phyloP scores from a whole-genome alignment of 805 yeast genomes.

The Lipomyces sp. region DNA sequence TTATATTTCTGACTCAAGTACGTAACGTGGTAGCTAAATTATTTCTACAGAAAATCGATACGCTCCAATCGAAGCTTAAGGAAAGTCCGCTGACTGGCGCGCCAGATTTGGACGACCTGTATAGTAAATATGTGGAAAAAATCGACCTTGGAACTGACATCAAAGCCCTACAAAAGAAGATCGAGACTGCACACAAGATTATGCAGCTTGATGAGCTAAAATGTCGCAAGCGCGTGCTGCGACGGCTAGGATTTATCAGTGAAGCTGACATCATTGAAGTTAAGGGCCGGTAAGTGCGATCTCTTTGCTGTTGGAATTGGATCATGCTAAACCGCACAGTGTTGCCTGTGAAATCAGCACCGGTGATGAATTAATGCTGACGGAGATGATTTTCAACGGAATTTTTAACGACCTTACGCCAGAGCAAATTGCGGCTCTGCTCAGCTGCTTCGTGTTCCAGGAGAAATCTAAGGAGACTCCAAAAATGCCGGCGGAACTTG shows the following conservation, averaged over 20 bases:
- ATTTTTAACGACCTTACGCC: slow-evolving; percentile 85
- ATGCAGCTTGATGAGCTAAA: slow-evolving; percentile 92
- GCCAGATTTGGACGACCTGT: slow-evolving; percentile 63
- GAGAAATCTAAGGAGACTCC: slow-evolving; percentile 91
- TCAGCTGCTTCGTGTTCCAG: slow-evolving; percentile 96
- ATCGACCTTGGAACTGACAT: slow-evolving; percentile 64
- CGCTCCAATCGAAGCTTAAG: slow-evolving; percentile 72
- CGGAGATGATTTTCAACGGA: slow-evolving; percentile 95
- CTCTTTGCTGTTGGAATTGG: not conserved
- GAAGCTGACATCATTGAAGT: slow-evolving; percentile 88
- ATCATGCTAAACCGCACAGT: slow-evolving; percentile 12
- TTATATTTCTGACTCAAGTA: not conserved
- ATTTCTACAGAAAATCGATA: slow-evolving; percentile 72
- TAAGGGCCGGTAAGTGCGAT: slow-evolving; percentile 67
- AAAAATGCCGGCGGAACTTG: slow-evolving; percentile 80
- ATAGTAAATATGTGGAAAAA: slow-evolving; percentile 67
- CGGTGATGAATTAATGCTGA: slow-evolving; percentile 70
- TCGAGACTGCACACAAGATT: slow-evolving; percentile 84
- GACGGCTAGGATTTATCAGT: slow-evolving; percentile 89
- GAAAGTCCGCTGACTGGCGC: slow-evolving; percentile 64
- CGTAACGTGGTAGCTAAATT: not conserved
- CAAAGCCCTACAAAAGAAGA: slow-evolving; percentile 63
- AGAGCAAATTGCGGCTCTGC: slow-evolving; percentile 87
- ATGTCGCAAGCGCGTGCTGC: slow-evolving; percentile 87
- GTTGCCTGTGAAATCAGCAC: slow-evolving; percentile 87